Base-by-base conservation (phyloP, 2,329 filamentous ascomycete genomes). In the Arthroderma uncinatum region DNA sequence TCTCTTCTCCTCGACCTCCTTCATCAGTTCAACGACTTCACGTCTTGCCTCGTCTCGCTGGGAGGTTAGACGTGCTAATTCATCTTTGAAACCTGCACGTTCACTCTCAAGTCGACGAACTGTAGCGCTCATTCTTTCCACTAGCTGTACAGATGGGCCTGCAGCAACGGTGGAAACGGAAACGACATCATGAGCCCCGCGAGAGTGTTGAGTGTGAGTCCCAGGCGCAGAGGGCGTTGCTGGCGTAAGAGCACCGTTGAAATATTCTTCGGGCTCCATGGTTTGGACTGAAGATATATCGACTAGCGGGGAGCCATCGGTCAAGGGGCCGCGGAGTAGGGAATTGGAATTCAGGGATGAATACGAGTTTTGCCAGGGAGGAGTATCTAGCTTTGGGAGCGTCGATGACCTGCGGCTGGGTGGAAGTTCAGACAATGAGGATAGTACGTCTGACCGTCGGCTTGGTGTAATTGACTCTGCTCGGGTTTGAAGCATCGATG, bases 91-190 rank as follows among this genome's bases (percentile, higher is more conserved):
- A 1, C 86, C 87, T 1, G 93, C 88, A 68, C 95, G 95, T 68
- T 98, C 93, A 53, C 84, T 89, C 68, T 98, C 93, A 0, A 98
- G 78, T 4, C 92, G 83, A 8, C 93, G 86, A 47, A 98, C 91
- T 0, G 90, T 89, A 2, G 91, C 89, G 66, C 88, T 94, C 89
- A 98, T 95, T 55, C 92, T 83, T 73, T 97, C 93, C 14, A 98
- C 91, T 0, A 98, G 81, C 72, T 97, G 92, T 1, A 98, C 92
- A 0, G 87, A 92, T 0, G 93, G 93, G 0, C 93, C 93, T 0
- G 92, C 91, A 0, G 85, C 92, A 7, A 89, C 86, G 0, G 92
- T 96, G 0, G 90, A 95, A 5, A 89, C 87, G 1, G 89, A 94
- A 30, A 93, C 81, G 75, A 95, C 86, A 65, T 95, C 91, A 63